Base-by-base conservation (phyloP, 495 filamentous ascomycete species). In the Neurospora sp. region DNA sequence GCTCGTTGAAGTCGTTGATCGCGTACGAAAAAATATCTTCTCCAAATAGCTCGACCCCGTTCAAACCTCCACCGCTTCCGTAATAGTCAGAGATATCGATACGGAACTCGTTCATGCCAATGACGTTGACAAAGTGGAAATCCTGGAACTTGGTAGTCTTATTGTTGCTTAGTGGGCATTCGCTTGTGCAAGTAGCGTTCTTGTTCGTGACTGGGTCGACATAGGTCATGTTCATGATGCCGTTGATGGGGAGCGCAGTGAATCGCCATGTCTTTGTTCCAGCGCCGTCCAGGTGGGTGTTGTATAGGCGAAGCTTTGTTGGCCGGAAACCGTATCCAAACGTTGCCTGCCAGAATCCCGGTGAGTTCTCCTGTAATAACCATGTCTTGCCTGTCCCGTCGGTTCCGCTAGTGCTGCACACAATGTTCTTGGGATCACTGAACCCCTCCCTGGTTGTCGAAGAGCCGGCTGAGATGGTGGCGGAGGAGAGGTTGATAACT, bases 221-320 rank as follows among this genome's bases (percentile, higher is more conserved):
- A 75, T 94, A 98, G 44, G 94, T 97, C 75, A 99, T 87, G 80
- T 98, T 98, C 92, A 98, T 93, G 78, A 98, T 97, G 40, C 96
- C 96, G 76, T 91, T 90, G 76, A 94, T 89, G 6, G 94, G 93
- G 40, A 94, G 81, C 22, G 92, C 90, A 39, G 92, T 92, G 77
- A 93, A 94, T 42, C 93, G 88, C 83, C 93, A 99, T 18, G 88
- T 89, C 81, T 91, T 90, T 9, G 96, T 98, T 39, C 96, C 95
- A 71, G 94, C 89, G 70, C 92, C 94, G 79, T 94, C 89, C 69
- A 90, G 85, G 74, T 93, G 90, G 10, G 96, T 96, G 81, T 99
- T 99, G 85, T 93, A 93, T 6, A 99, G 84, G 27, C 94, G 89
- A 42, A 99, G 80, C 78, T 94, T 97, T 22, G 93, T 93, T 0